Base-by-base conservation (phyloP, 192 early-diverging fungal species). In the Podila epicladia region DNA sequence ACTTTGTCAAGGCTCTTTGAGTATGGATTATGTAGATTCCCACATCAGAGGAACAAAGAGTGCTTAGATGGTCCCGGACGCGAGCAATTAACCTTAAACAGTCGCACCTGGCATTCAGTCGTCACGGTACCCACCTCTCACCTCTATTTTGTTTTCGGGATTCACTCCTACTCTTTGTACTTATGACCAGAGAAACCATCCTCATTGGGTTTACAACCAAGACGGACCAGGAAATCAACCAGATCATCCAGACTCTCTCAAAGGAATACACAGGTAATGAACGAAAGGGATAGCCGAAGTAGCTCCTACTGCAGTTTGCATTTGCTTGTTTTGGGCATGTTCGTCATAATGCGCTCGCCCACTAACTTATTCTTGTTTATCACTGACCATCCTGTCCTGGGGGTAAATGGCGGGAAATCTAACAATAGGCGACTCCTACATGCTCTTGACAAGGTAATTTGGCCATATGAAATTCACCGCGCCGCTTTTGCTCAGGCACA, bases 261-360 rank as follows among this genome's bases (percentile, higher is more conserved):
- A 80, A 80, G 71, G 77, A 80, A 60, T 80, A 64, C 67, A 64
- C 77, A 69, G 77, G 75, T 78, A 67, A 53, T 5, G 50, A 55
- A 45, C 8, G 41, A 37, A 9, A 37, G 0, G 35, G 9, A 29
- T 50, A 22, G 9, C 20, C 62, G n/a, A 63, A 12, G 3, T 37
- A 63, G n/a, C 37, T 0, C 17, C 20, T 65, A 28, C 35, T 13
- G 5, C 26, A 24, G 53, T 22, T 26, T 11, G 22, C 8, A 24
- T 24, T 55, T 22, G 20, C 6, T 55, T 55, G 9, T 55, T 55
- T 55, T 55, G 19, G n/a, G 9, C 26, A 3, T 55, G 53, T 55
- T n/a, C n/a, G 8, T 55, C 22, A 55, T 55, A 17, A 26, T 24
- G 22, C 4, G 53, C 6, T 55, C 53, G 26, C 22, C 17, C 53